Conservation (phyloP, 768 basidiomycete species). For the Pholiota conissans region DNA sequence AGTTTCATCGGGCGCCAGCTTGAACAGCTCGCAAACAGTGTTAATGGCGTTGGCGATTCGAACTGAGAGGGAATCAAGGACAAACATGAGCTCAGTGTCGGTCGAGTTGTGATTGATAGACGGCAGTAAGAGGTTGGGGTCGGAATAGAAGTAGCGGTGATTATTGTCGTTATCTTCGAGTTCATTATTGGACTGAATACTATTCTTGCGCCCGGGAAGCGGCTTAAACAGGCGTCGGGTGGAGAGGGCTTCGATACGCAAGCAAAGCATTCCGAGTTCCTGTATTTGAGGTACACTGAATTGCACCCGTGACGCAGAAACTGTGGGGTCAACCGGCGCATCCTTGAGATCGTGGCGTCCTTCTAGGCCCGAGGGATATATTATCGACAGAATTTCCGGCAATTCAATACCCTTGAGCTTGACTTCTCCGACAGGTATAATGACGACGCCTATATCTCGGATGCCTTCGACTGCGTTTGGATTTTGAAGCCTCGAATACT, state of each 20-base stretch:
- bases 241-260: slow-evolving; percentile 79
- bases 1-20: slow-evolving; percentile 1
- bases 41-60: slow-evolving; percentile 75
- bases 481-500: slow-evolving; percentile 58
- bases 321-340: slow-evolving; percentile 27
- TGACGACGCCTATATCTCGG: slow-evolving; percentile 63
- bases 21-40: slow-evolving; percentile 30
- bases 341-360: slow-evolving; percentile 66
- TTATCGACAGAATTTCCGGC: slow-evolving; percentile 81
- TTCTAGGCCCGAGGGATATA: slow-evolving; percentile 76
- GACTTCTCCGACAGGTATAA: slow-evolving; percentile 82
- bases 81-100: slow-evolving; percentile 68
- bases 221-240: slow-evolving; percentile 60
- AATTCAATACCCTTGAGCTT: slow-evolving; percentile 95
- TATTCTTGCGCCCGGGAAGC: slow-evolving; percentile 43
- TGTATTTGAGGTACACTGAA: slow-evolving; percentile 76
- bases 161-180: slow-evolving; percentile 27
- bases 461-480: slow-evolving; percentile 72
- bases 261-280: slow-evolving; percentile 68
- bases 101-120: slow-evolving; percentile 65
- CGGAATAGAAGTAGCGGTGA: slow-evolving; percentile 48
- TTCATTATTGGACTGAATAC: slow-evolving; percentile 36
- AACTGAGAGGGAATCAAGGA: slow-evolving; percentile 75
- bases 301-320: slow-evolving; percentile 52
- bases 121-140: slow-evolving; percentile 67